A percentile compares a stretch with the other conserved stretches of the same genome.
These are phyloP conservation scores for Pontederia paniculata DNA, from an alignment of 176 grass and related monocot genomes.

Conservation along the genomic window DNA sequence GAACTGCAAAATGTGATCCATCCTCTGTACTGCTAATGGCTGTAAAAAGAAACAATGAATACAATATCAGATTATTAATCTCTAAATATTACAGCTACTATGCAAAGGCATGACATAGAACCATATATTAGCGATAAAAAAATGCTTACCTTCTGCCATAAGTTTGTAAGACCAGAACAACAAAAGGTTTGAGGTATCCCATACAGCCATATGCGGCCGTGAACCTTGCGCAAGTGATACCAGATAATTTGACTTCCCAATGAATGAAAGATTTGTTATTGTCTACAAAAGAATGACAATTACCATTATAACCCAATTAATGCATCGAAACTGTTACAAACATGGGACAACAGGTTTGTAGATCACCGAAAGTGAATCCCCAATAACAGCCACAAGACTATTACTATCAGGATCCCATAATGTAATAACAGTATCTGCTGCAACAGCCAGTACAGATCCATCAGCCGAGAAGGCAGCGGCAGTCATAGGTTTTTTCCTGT, in stretches of 20 bases:
- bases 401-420: constrained; percentile 90
- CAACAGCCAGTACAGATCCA: constrained; percentile 91
- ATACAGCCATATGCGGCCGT: constrained; percentile 64
- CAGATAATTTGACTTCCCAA: constrained; percentile 56
- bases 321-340: constrained; percentile 2
- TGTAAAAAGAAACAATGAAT: constrained; percentile 20
- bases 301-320: constrained; percentile 7
- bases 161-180: constrained; percentile 82
- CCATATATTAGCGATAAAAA: not conserved
- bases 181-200: constrained; percentile 66
- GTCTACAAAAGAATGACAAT: constrained; percentile 40
- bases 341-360: constrained; percentile 6
- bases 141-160: constrained; percentile 63
- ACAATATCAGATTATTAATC: not conserved
- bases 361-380: constrained; percentile 76
- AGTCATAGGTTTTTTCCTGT: constrained; percentile 78
- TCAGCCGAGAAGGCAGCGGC: constrained; percentile 75
- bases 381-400: constrained; percentile 69
- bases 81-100: not conserved
- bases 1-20: constrained; percentile 52
- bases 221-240: constrained; percentile 55
- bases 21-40: constrained; percentile 45
- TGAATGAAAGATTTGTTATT: constrained; percentile 55
- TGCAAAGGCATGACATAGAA: not conserved
- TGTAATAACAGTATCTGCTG: constrained; percentile 68